Conservation (phyloP, 192 early-diverging fungal species). For the Phlyctochytrium bullatum region DNA sequence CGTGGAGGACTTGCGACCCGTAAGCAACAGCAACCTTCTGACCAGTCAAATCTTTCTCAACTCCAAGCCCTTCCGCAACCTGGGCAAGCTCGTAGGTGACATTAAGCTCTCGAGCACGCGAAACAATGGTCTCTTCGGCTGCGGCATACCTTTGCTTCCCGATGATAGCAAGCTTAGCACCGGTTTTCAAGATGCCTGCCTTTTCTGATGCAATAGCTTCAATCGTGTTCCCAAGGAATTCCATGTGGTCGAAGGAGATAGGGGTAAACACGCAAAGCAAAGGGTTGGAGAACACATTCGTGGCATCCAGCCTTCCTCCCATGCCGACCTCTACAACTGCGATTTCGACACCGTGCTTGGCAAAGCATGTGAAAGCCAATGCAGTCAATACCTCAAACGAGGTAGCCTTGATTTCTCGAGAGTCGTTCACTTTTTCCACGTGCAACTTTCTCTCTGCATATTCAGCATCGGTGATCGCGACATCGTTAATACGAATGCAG, state of each 20-base stretch:
- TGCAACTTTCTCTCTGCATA: neutral
- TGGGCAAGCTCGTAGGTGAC: neutral
- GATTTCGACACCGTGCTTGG: constrained; percentile 56
- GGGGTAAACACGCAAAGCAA: constrained; percentile 59
- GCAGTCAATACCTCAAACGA: constrained; percentile 74
- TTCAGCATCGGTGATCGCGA: constrained; percentile 31
- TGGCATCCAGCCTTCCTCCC: constrained; percentile 79
- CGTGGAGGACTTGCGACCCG: constrained; percentile 15
- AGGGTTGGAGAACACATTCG: constrained; percentile 66
- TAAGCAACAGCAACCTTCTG: neutral
- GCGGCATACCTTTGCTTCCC: constrained; percentile 53
- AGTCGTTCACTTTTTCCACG: constrained; percentile 29
- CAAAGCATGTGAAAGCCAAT: constrained; percentile 39
- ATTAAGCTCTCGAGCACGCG: constrained; percentile 2
- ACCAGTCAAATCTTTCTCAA: neutral
- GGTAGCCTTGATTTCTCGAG: constrained; percentile 40
- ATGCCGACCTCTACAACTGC: constrained; percentile 83
- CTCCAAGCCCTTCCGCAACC: neutral
- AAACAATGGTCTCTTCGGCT: constrained; percentile 20
- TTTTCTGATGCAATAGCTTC: constrained; percentile 73
- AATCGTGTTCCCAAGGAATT: constrained; percentile 66
- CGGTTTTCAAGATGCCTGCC: constrained; percentile 71
- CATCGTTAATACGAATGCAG: constrained; percentile 58
- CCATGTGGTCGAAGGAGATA: constrained; percentile 74
- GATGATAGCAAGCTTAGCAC: constrained; percentile 27